phyloP scores from a whole-genome alignment of 169 alveolate genomes.

The Neospora caninum region DNA sequence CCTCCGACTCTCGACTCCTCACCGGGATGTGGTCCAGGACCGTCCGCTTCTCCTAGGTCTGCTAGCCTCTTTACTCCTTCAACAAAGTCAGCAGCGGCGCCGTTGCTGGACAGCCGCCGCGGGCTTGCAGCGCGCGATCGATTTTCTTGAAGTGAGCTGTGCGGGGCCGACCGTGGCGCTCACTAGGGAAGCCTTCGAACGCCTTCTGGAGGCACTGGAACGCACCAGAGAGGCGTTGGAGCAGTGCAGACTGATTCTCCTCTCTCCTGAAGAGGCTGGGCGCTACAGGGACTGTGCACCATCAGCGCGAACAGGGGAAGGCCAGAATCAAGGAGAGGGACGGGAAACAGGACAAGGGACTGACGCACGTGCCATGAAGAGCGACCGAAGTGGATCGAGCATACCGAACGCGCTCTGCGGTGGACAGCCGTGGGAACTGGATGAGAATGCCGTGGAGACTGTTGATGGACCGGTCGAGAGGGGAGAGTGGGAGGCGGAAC shows the following conservation, averaged over 20 bases:
- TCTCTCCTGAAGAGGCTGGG: slow-evolving; percentile 52
- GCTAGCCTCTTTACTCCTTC: slow-evolving; percentile 61
- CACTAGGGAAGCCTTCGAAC: slow-evolving; percentile 48
- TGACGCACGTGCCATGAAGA: slow-evolving; percentile 41
- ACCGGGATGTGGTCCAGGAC: slow-evolving; percentile 50
- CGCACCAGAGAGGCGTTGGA: slow-evolving; percentile 24
- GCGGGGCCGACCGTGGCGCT: slow-evolving; percentile 22
- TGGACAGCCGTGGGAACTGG: neutral
- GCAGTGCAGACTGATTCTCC: slow-evolving; percentile 11
- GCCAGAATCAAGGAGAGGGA: neutral
- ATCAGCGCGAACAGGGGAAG: neutral
- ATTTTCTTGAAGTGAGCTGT: slow-evolving; percentile 30
- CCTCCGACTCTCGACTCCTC: slow-evolving; percentile 42
- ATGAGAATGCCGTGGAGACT: neutral
- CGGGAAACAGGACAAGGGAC: neutral
- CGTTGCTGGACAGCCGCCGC: slow-evolving; percentile 66
- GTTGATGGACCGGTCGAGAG: neutral
- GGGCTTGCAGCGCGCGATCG: slow-evolving; percentile 39
- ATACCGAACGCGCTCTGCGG: neutral
- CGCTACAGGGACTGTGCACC: slow-evolving; percentile 17
- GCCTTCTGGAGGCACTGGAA: slow-evolving; percentile 28
- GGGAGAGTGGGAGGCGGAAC: neutral
- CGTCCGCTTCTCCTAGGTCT: slow-evolving; percentile 45
- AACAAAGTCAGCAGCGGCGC: slow-evolving; percentile 60
- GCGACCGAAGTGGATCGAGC: neutral